Evolutionary conservation across 2,329 filamentous ascomycete species (phyloP).

Genomic region (Leptographium flavum): DNA sequence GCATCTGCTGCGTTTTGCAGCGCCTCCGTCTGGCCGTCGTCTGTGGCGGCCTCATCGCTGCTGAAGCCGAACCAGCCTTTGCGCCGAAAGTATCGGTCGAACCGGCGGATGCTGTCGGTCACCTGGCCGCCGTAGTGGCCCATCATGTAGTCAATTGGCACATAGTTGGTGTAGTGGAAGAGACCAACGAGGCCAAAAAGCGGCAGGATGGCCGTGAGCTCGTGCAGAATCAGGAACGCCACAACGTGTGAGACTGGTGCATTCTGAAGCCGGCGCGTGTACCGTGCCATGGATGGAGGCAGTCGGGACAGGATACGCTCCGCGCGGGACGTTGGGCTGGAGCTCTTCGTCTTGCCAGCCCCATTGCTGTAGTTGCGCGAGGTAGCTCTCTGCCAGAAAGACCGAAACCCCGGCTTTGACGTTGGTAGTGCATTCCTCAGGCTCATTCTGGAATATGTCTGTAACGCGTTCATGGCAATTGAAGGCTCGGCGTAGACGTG

Average conservation of each 20-base stretch:
- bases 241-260: constrained; percentile 73
- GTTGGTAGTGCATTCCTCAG: not conserved
- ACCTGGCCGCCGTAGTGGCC: constrained; percentile 35
- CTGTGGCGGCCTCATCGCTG: constrained; percentile 19
- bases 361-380: not conserved
- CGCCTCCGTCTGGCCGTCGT: constrained; percentile 12
- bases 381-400: not conserved
- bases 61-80: constrained; percentile 70
- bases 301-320: constrained; percentile 37
- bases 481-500: no score
- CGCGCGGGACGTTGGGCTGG: constrained; percentile 17
- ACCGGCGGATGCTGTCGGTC: constrained; percentile 52
- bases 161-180: constrained; percentile 69
- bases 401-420: not conserved
- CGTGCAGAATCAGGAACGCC: constrained; percentile 81
- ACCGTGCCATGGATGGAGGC: constrained; percentile 52
- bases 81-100: constrained; percentile 60
- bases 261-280: constrained; percentile 54
- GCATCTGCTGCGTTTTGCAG: constrained; percentile 4
- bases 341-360: not conserved
- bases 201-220: constrained; percentile 75
- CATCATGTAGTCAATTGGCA: constrained; percentile 44
- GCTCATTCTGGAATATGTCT: not conserved
- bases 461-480: no score
- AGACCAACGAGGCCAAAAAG: constrained; percentile 57